Evolutionary conservation across 2,329 filamentous ascomycete species (phyloP), one percentile per base, ranked within the genome.

Genomic region (Diplocarpon mali): DNA sequence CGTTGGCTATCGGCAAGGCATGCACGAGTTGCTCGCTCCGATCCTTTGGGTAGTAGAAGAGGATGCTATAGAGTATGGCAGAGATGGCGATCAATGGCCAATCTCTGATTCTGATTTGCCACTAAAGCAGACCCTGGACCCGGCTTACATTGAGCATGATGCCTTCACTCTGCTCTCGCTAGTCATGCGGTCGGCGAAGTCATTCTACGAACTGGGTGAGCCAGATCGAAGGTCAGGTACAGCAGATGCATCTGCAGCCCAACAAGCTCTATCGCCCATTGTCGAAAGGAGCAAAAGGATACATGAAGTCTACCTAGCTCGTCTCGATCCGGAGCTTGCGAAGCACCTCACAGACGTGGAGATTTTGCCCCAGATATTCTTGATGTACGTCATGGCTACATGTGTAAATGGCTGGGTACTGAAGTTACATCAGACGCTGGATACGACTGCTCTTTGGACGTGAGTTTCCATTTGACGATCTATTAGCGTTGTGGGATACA

Each of bases 21-120:
- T 98, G 90, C 92, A 98, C 62, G 92, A 98, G 65, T 70, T 98
- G 35, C 71, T 96, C 12, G 92, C 92, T 0, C 89, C 92, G 0
- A 79, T 98, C 31, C 69, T 95, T 6, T 87, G 87, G 73, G 84
- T 87, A 2, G 68, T 96, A 5, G 79, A 89, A 54, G 73, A 81
- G 55, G 92, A 98, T 65, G 83, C 89, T 6, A 69, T 95, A 40
- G 73, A 85, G 20, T 35, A 36, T 20, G 31, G 28, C 6, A 46
- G 38, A 13, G 40, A 43, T n/a, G 27, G 34, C 29, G 38, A 40
- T 69, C 16, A 59, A 69, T 35, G 75, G 14, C 8, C 45, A 2
- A 41, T n/a, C 12, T 31, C 28, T 32, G 40, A 50, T 17, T 27
- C 35, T 27, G 59, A 59, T 38, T 29, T 15, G n/a, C 20, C 58